Base-by-base conservation (phyloP, 768 basidiomycete species). In the Rhodotorula graminis region DNA sequence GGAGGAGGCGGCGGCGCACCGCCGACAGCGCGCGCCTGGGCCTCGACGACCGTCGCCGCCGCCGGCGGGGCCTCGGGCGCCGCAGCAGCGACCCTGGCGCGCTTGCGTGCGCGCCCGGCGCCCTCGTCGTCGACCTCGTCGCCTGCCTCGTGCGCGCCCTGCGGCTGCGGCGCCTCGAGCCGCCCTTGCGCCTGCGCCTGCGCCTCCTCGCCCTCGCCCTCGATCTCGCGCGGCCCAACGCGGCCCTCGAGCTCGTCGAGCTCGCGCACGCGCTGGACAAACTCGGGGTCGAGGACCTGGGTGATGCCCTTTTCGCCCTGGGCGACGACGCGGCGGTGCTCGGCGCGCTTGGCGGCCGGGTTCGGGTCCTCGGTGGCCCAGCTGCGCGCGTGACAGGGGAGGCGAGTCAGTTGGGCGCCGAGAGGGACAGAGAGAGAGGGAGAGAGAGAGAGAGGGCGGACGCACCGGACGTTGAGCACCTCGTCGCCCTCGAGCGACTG, bases 281-380 rank as follows among this genome's bases (percentile, higher is more conserved):
- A 88, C 27, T 89, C 85, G 14, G 90, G 90, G 80, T 97, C 92
- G 84, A 98, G 88, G 31, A 90, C 87, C 53, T 86, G 85, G 33
- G 81, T 78, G 79, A 99, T 94, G 7, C 91, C 93, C 70, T 91
- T 88, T 75, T 90, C 88, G 0, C 96, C 96, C 77, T 89, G 84
- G 5, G 90, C 88, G 79, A 93, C 90, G 42, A 99, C 80, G 21
- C 93, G 84, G 16, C 86, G 84, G 78, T 93, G 90, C 81, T 98
- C 96, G 0, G 87, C 86, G 15, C 90, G 88, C 77, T 93, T 94
- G 73, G 90, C 88, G 0, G 87, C 87, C 1, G 95, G 96, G 80
- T 99, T 99, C 1, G 96, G 96, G 80, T 99, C 96, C 80, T 96
- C 95, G 0, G 95, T 98, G 49, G 96, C 96, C 96, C 96, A 99